Base-by-base conservation (phyloP, 2,329 filamentous ascomycete genomes). In the Epichloe amarillans region DNA sequence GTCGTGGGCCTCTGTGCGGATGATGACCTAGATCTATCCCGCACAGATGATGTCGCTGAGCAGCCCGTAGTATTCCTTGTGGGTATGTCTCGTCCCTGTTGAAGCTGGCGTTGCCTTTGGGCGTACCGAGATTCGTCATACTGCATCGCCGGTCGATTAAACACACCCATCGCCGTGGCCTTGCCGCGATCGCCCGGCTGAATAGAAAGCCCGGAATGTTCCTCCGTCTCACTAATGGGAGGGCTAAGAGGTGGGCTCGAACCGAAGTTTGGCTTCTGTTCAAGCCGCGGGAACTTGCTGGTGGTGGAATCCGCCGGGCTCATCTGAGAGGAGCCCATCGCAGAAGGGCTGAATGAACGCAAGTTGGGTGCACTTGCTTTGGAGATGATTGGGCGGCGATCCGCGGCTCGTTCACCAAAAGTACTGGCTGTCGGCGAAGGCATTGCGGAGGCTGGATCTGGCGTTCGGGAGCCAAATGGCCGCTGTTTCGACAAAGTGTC, bases 81-180 rank as follows among this genome's bases (percentile, higher is more conserved):
- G 0, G 83, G 79, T 0, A 79, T 80, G 51, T 84, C 83, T 26
- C 84, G 78, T 30, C 83, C 86, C 60, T 86, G 79, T 55, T 91
- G 86, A 64, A 95, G 79, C 63, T 89, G 86, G 46, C 86, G 71
- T 61, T 95, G 86, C 43, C 88, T 80, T 61, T 94, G 84, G 5
- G 86, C 79, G 60, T 88, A 96, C 60, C 88, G 86, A 19, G 84
- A 80, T 61, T 96, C 90, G 60, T 95, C 88, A 58, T 93, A 95
- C 7, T 82, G 78, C 47, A 84, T 79, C 2, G 72, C 69, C 1
- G 89, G 86, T 61, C 88, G 88, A 56, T 84, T 84, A 53, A 77
- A 75, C 23, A 76, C 68, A 19, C 72, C 73, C 60, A 74, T 68
- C 1, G 87, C 85, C 0, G 88, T 94, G 5, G 87, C 86, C 62